These are phyloP conservation scores for Babesia ovis DNA, from an alignment of 169 alveolate species.

Conservation along the genomic window DNA sequence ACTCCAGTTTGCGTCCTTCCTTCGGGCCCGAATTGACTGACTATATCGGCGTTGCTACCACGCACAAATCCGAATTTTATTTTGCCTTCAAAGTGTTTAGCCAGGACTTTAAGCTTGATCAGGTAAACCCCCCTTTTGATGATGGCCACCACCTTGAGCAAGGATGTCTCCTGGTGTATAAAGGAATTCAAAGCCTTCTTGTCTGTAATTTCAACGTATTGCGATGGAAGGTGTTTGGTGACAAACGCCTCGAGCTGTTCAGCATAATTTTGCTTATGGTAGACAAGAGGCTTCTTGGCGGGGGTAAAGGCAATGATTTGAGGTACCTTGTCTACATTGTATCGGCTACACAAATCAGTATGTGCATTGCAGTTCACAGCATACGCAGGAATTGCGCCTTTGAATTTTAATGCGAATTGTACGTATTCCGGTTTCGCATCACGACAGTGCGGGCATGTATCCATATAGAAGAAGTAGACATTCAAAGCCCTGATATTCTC, in stretches of 20 bases:
- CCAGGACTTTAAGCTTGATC: constrained; percentile 69
- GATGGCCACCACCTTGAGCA: constrained; percentile 67
- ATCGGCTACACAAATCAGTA: constrained; percentile 49
- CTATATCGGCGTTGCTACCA: constrained; percentile 61
- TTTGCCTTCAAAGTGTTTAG: constrained; percentile 65
- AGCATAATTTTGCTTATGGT: constrained; percentile 28
- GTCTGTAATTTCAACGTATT: constrained; percentile 24
- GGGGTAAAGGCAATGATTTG: constrained; percentile 62
- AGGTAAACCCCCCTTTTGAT: constrained; percentile 65
- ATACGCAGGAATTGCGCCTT: constrained; percentile 69
- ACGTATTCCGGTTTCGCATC: constrained; percentile 56
- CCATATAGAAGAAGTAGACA: constrained; percentile 75
- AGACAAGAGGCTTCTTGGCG: constrained; percentile 20
- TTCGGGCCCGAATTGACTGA: constrained; percentile 43
- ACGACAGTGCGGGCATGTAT: constrained; percentile 77
- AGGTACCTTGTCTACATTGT: constrained; percentile 66
- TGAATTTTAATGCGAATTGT: constrained; percentile 69
- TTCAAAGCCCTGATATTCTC: constrained; percentile 57
- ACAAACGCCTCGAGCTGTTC: constrained; percentile 51
- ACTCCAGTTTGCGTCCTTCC: constrained; percentile 57
- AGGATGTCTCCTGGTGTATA: constrained; percentile 34
- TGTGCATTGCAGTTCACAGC: constrained; percentile 72
- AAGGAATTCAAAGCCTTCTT: constrained; percentile 39
- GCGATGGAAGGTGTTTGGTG: constrained; percentile 47
- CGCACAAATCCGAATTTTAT: constrained; percentile 63